These are phyloP conservation scores for Pseudonitzschia multiseries DNA, from an alignment of 108 stramenopile species.

Conservation along the genomic window DNA sequence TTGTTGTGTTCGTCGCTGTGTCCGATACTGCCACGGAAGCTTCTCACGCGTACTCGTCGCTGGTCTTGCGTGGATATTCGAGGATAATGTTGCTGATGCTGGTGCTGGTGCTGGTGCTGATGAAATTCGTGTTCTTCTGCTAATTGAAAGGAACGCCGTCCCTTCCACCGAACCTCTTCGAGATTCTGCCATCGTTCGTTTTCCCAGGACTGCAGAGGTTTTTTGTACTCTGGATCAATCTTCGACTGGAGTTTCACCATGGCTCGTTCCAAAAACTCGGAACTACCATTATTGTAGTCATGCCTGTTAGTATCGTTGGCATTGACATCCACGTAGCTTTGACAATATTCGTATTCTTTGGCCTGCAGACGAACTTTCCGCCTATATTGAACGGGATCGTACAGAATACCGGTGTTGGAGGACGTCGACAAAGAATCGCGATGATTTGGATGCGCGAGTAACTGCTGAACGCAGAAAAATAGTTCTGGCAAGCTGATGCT, in stretches of 20 bases:
- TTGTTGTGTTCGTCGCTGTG: background rate
- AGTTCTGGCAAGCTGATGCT: slow-evolving; percentile 7
- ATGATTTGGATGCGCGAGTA: background rate
- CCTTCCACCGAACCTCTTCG: slow-evolving; percentile 1
- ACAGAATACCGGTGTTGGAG: background rate
- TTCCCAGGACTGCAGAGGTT: background rate
- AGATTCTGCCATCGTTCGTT: slow-evolving; percentile 10
- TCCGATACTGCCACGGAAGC: background rate
- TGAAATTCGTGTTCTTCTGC: background rate
- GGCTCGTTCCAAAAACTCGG: background rate
- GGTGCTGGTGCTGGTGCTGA: background rate
- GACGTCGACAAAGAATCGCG: background rate
- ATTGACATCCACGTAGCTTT: background rate
- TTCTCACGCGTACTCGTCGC: background rate
- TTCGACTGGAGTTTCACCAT: slow-evolving; percentile 2
- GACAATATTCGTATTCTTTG: background rate
- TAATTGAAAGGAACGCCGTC: background rate
- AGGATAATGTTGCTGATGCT: too few relatives aligned
- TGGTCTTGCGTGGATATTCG: background rate
- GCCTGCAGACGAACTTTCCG: background rate
- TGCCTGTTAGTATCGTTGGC: background rate
- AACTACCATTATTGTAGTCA: background rate
- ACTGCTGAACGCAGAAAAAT: background rate
- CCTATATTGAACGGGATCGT: background rate
- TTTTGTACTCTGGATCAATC: background rate